These are phyloP conservation scores for Pseudotsuga menziesii DNA, from an alignment of 75 land plant genomes.

Conservation along the genomic window DNA sequence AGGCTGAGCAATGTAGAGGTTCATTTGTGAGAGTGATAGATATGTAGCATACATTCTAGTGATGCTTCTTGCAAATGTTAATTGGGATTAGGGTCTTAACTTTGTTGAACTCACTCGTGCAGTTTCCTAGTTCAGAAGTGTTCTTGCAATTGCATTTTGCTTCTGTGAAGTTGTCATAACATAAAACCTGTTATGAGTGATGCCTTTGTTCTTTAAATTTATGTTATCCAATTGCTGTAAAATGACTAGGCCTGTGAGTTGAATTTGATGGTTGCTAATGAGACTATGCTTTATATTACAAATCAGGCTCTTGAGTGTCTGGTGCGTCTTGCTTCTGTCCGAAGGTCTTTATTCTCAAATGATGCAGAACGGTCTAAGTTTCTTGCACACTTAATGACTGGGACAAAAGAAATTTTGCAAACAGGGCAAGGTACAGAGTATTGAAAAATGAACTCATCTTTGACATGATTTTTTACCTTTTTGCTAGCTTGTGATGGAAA, in stretches of 20 bases:
- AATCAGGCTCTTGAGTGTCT: conserved; percentile 84
- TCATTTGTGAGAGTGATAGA: not conserved
- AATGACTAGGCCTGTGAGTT: conserved; percentile 5
- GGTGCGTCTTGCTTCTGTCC: conserved; percentile 85
- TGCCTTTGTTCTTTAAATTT: not conserved
- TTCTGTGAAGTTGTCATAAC: not conserved
- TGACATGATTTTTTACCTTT: not conserved
- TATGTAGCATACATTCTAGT: not conserved
- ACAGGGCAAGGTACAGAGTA: conserved; percentile 72
- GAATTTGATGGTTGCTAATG: conserved; percentile 1
- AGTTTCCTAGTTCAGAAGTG: not conserved
- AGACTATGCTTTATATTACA: conserved; percentile 10
- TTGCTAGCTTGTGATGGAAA: conserved; percentile 2
- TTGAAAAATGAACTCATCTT: not conserved
- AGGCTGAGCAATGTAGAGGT: not conserved
- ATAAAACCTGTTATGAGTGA: not conserved
- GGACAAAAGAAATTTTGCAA: conserved; percentile 88
- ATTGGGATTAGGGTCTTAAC: not conserved
- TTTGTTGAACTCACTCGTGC: not conserved
- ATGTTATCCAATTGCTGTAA: not conserved
- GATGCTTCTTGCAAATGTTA: not conserved
- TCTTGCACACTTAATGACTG: conserved; percentile 81
- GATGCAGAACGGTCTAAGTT: conserved; percentile 78
- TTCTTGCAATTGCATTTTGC: not conserved
- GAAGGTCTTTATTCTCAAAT: conserved; percentile 83